Evolutionary conservation across 345 rosid genomes (phyloP), one percentile per base, ranked within the genome.

Genomic region (Citrus unshiu): DNA sequence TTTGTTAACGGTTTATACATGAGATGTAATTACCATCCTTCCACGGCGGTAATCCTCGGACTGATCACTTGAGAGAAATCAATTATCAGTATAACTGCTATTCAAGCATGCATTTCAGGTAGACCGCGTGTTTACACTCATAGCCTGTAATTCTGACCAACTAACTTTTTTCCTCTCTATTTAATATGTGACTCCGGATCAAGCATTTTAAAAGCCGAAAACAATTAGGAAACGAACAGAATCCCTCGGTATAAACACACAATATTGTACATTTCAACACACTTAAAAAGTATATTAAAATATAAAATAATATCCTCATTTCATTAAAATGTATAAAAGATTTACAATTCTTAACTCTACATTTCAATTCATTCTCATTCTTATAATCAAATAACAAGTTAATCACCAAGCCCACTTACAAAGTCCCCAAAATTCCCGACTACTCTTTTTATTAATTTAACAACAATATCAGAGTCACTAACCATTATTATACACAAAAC

Each of bases 391-490:
- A 37, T 7, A 73, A 73, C 10, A 35, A 10, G 37, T 70, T 43
- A 46, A 43, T 25, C 72, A 18, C 37, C 74, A 51, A 49, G 12
- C 61, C 74, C 73, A 70, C 35, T 70, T 70, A 70, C 73, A 70
- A 70, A 46, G 18, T 16, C n/a, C 59, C 57, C 5, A 24, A 46
- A 6, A n/a, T 40, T 12, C 9, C 37, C 54, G 9, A 12, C 51
- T 54, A 54, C 22, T 18, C 5, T 16, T 59, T 75, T 78, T 58
- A 46, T 30, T 22, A 58, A 79, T 37, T 75, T 68, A 78, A 70
- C 24, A 74, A 40, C 79, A 35, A 29, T 56, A 81, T 61, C 22
- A 80, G n/a, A 67, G 46, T 29, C 4, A 81, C 79, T 72, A 82
- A 80, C 64, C 62, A 68, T 75, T 82, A 84, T 79, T 43, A 63